phyloP scores from a whole-genome alignment of 306 rosid genomes.

The Corylus heterophylla region DNA sequence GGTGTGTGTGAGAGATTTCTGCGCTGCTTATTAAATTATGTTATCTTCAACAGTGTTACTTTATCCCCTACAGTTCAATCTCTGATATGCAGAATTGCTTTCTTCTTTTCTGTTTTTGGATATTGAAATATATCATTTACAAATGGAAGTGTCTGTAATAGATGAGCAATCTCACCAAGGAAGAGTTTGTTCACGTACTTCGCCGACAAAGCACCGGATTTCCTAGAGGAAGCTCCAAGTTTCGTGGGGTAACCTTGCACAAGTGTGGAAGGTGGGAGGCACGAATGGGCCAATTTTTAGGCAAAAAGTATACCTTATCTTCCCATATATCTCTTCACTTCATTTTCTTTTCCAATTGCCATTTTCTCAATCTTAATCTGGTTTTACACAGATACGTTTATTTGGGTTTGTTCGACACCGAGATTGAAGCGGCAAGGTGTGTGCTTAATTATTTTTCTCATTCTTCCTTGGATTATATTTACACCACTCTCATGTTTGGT shows the following conservation, averaged over 20 bases:
- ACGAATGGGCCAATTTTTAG: constrained; percentile 96
- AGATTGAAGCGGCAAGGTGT: constrained; percentile 97
- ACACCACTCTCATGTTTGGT: background rate
- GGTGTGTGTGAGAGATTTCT: constrained; percentile 37
- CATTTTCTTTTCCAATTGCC: constrained; percentile 6
- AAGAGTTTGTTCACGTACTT: constrained; percentile 98
- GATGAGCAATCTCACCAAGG: constrained; percentile 96
- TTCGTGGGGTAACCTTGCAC: constrained; percentile 97
- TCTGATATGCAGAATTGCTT: background rate
- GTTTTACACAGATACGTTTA: constrained; percentile 72
- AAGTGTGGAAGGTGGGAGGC: constrained; percentile 99
- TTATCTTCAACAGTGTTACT: constrained; percentile 38
- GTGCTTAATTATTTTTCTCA: background rate
- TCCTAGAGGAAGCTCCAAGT: constrained; percentile 99
- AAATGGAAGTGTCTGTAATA: constrained; percentile 25
- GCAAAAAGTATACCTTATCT: constrained; percentile 71
- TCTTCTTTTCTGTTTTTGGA: background rate
- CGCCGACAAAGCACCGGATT: constrained; percentile 99
- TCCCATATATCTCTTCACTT: background rate
- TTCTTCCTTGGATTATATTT: constrained; percentile 4
- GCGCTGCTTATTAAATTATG: constrained; percentile 6
- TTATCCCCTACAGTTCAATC: constrained; percentile 20
- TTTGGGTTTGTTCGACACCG: constrained; percentile 92
- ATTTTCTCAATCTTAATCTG: constrained; percentile 22
- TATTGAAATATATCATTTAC: background rate